Evolutionary conservation across 805 yeast species (phyloP), one percentile per base, ranked within the genome.

Genomic region (Metschnikowia orientalis): DNA sequence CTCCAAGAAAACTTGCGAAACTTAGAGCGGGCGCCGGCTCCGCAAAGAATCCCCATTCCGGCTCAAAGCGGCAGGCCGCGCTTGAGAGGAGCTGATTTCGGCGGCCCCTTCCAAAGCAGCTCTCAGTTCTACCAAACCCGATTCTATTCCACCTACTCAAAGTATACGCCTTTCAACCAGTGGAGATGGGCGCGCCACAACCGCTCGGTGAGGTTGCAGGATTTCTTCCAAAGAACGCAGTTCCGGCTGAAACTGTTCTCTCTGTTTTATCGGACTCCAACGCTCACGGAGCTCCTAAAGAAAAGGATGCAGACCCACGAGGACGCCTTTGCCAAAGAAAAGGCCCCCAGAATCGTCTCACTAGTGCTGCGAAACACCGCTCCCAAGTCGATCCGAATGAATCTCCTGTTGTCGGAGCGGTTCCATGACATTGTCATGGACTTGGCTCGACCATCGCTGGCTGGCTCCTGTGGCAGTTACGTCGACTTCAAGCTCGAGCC

Each of bases 401-500:
- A 59, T 40, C 26, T 57, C 6, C 54, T 60, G 35, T 48, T 58
- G 38, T 46, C 59, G 6, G 50, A 59, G 18, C 35, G 42, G 21
- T 47, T 47, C 31, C 51, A 47, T 27, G 40, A 42, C 14, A 21
- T 38, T 30, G 42, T 47, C 10, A 30, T 43, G 36, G 40, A 34
- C 13, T 38, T 44, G 32, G 47, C 45, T 7, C 37, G 30, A 6
- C 38, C 39, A 11, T 28, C 36, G 6, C 32, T 47, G 8, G 46
- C 48, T 16, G 24, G 38, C 4, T 32, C 45, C 21, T 31, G 31
- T 11, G 63, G 64, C 3, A 53, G 61, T 35, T 62, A 53, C 43
- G 52, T 62, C 18, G 69, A 62, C 32, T 60, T 62, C 44, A 56
- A 60, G 21, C 41, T 61, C 14, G 45, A 47, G 32, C 54, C 55